Percentiles rank a stretch among this genome's conserved stretches.
These are phyloP conservation scores for Tetradesmus lagerheimii DNA, from an alignment of 139 green algal genomes.

Conservation along the genomic window DNA sequence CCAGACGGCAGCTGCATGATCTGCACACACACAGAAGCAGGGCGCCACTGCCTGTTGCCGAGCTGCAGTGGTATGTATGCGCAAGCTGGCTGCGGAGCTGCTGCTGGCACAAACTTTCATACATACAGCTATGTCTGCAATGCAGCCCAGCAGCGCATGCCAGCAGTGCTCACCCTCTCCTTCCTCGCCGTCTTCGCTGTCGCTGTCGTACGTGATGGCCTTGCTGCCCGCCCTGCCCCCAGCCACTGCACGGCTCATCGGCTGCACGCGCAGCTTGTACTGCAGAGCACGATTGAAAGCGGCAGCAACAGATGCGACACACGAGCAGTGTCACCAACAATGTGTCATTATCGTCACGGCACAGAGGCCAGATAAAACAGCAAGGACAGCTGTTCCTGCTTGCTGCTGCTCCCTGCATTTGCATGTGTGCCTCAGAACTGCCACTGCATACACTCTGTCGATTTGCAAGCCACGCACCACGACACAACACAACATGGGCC, in stretches of 20 bases:
- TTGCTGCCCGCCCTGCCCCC: conserved; percentile 48
- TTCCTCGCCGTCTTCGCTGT: conserved; percentile 4
- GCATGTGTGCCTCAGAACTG: too few relatives aligned
- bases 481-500: too few relatives aligned
- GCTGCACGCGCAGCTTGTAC: conserved; percentile 38
- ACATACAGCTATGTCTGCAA: background rate
- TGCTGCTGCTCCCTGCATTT: too few relatives aligned
- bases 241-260: conserved; percentile 28
- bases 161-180: background rate
- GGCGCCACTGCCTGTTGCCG: too few relatives aligned
- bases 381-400: too few relatives aligned
- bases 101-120: background rate
- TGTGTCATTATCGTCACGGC: background rate
- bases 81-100: background rate
- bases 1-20: too few relatives aligned
- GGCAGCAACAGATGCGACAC: background rate
- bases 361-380: too few relatives aligned
- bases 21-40: too few relatives aligned
- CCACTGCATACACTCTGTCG: too few relatives aligned
- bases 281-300: background rate
- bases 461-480: too few relatives aligned
- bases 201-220: background rate
- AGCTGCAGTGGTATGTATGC: too few relatives aligned
- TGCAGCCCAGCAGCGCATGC: background rate
- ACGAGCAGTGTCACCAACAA: background rate